A percentile compares a stretch with the other conserved stretches of the same genome.
Conservation (phyloP, 257 asterid genomes). For the Solanum paucissectum region DNA sequence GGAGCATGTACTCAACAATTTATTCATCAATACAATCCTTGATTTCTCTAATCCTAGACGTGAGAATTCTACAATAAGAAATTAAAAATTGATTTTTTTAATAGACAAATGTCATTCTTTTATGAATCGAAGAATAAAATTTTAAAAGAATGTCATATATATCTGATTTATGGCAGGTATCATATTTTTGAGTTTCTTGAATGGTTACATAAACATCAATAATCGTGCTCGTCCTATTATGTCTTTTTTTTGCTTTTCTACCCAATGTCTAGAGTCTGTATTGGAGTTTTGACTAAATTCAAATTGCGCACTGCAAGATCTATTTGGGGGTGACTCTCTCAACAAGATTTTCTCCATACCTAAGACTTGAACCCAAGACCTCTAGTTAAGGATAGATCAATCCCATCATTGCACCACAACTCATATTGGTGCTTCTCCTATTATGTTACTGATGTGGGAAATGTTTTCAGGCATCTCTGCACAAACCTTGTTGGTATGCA, state of each 20-base stretch:
- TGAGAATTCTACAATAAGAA: not conserved
- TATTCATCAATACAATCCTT: not conserved
- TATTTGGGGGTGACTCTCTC: too few relatives aligned
- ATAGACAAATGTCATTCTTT: not conserved
- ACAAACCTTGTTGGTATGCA: not conserved
- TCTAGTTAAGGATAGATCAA: too few relatives aligned
- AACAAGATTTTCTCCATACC: too few relatives aligned
- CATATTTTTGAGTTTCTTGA: not conserved
- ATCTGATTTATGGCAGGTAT: not conserved
- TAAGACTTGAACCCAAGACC: too few relatives aligned
- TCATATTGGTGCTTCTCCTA: not conserved
- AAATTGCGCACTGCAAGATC: too few relatives aligned
- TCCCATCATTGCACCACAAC: not conserved
- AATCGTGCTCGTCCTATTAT: too few relatives aligned
- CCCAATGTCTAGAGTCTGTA: too few relatives aligned
- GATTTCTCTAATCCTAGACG: too few relatives aligned
- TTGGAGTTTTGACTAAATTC: too few relatives aligned
- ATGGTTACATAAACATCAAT: too few relatives aligned
- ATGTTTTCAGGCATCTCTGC: not conserved
- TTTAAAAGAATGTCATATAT: not conserved
- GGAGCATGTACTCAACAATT: not conserved
- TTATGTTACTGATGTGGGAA: not conserved
- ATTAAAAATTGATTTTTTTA: too few relatives aligned
- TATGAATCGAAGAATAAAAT: not conserved
- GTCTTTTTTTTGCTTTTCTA: not conserved